Conservation (phyloP, 2,329 filamentous ascomycete species). For the Pseudocercospora vitis region DNA sequence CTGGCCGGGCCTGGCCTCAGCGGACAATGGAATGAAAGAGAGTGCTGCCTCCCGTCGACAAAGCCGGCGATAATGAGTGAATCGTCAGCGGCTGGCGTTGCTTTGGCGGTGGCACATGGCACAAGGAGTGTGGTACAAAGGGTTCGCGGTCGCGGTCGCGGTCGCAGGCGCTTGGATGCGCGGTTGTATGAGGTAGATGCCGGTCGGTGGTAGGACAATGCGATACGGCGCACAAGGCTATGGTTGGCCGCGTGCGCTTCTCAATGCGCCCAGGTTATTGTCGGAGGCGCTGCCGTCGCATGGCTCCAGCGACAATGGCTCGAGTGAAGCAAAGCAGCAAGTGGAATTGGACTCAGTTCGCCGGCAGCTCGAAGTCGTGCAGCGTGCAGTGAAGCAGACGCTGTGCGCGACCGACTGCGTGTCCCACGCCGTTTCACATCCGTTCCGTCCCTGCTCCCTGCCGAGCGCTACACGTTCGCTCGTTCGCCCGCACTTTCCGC, state of each 20-base stretch:
- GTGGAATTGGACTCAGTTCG: no score
- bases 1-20: not conserved
- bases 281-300: not conserved
- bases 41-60: not conserved
- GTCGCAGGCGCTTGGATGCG: not conserved
- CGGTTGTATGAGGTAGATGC: not conserved
- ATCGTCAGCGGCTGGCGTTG: slow-evolving; percentile 1
- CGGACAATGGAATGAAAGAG: slow-evolving; percentile 14
- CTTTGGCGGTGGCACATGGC: not conserved
- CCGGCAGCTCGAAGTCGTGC: no score
- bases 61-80: slow-evolving; percentile 5
- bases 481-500: no score
- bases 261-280: slow-evolving; percentile 1
- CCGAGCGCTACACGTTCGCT: not conserved
- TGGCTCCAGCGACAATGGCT: not conserved
- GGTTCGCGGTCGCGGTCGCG: not conserved
- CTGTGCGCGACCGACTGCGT: not conserved
- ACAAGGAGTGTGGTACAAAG: not conserved
- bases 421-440: not conserved
- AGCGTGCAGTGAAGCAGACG: no score
- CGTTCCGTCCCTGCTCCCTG: not conserved
- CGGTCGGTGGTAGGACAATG: not conserved
- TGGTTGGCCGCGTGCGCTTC: not conserved
- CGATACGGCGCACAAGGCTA: no score
- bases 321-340: not conserved